Percentiles rank a stretch among this genome's conserved stretches.
phyloP scores from a whole-genome alignment of 495 filamentous ascomycete species.

The Pseudotulostoma volvatum region DNA sequence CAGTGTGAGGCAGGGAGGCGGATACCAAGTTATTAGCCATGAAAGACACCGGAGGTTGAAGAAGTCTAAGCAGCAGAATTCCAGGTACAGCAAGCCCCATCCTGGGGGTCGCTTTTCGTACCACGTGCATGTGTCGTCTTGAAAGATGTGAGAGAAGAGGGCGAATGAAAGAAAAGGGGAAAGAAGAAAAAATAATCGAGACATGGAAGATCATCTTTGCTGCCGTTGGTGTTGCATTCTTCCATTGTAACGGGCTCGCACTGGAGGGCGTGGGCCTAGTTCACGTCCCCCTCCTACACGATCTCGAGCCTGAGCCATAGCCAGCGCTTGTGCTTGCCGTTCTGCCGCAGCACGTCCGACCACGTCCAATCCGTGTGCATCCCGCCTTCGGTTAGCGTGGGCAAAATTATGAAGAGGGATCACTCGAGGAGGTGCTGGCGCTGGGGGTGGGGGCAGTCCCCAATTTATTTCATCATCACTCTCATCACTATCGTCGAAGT shows the following conservation, averaged over 20 bases:
- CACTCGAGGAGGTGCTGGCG: conserved; percentile 23
- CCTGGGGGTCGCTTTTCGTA: no score
- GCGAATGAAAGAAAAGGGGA: no score
- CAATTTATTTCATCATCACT: conserved; percentile 10
- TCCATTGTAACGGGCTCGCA: background rate
- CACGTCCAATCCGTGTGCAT: conserved; percentile 16
- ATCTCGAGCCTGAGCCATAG: conserved; percentile 26
- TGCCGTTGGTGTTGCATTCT: background rate
- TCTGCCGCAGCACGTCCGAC: conserved; percentile 28
- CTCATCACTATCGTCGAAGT: conserved; percentile 9
- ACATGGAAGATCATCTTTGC: no score
- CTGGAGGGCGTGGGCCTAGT: conserved; percentile 5
- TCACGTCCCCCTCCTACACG: no score
- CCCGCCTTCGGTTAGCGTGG: conserved; percentile 13
- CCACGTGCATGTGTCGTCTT: no score
- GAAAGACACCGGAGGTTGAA: no score
- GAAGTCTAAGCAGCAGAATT: no score
- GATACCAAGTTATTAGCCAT: no score
- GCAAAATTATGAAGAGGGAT: conserved; percentile 11
- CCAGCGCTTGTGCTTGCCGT: conserved; percentile 26
- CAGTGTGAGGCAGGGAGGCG: no score
- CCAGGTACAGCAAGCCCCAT: no score
- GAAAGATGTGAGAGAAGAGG: no score
- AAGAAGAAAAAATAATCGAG: no score
- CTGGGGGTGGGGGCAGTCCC: conserved; percentile 23